A percentile compares a stretch with the other conserved stretches of the same genome.
These are phyloP conservation scores for Solanum hybrid DNA, from an alignment of 305 asterid species.

Conservation along the genomic window DNA sequence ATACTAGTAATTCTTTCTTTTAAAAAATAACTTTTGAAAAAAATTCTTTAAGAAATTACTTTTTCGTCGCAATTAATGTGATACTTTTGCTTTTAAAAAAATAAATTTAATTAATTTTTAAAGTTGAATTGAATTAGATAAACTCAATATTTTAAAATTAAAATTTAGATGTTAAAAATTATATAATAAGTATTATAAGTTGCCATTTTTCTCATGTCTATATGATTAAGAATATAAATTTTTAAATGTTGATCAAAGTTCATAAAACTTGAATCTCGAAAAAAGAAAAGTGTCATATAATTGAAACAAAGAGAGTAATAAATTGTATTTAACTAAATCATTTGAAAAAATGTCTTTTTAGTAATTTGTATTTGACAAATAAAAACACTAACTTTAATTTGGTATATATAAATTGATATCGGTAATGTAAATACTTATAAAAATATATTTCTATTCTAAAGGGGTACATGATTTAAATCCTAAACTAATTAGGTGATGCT, in stretches of 20 bases:
- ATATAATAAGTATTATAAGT: neutral
- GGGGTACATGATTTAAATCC: neutral
- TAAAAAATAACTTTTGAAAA: neutral
- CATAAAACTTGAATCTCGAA: neutral
- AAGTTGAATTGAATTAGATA: neutral
- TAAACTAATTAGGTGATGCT: neutral
- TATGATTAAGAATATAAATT: neutral
- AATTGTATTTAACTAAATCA: neutral
- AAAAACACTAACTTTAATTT: neutral
- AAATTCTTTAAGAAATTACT: neutral
- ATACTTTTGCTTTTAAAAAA: accelerated
- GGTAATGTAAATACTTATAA: neutral
- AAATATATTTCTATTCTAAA: neutral
- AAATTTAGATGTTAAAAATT: neutral
- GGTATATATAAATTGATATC: neutral
- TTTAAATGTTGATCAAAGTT: neutral
- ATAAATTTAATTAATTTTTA: too few species aligned
- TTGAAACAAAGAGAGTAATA: too few species aligned
- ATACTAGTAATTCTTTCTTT: neutral
- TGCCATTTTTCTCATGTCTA: neutral
- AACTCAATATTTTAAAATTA: neutral
- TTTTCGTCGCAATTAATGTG: accelerated
- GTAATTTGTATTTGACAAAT: neutral
- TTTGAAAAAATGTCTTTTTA: neutral
- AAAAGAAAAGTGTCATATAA: neutral